Percentiles rank a stretch among this genome's conserved stretches.
These are phyloP conservation scores for Hypoxylon sp. DNA, from an alignment of 2,329 filamentous ascomycete genomes.

Conservation along the genomic window DNA sequence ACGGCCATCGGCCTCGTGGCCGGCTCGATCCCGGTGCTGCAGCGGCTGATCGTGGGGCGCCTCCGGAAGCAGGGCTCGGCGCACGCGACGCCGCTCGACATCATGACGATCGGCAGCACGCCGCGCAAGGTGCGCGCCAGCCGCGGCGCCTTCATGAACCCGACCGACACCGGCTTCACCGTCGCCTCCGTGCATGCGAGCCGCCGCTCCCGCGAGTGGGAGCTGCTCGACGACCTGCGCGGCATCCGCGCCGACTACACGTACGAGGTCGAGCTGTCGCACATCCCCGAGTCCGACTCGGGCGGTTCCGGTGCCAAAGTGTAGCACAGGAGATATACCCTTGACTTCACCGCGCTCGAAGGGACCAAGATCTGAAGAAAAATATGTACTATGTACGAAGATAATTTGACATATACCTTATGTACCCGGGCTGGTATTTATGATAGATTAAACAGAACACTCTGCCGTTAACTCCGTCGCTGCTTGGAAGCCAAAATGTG, in stretches of 20 bases:
- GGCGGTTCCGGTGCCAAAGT: background rate
- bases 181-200: conserved; percentile 20
- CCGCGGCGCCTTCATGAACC: conserved; percentile 17
- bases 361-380: background rate
- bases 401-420: background rate
- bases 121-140: conserved; percentile 2
- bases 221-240: conserved; percentile 15
- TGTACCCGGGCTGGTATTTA: too few relatives aligned
- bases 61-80: background rate
- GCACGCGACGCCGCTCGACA: background rate
- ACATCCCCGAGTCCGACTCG: background rate
- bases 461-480: background rate
- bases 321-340: too few relatives aligned
- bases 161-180: conserved; percentile 25
- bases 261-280: conserved; percentile 25
- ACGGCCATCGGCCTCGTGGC: conserved; percentile 27
- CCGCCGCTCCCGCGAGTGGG: conserved; percentile 22
- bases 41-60: conserved; percentile 13
- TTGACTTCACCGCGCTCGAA: too few relatives aligned
- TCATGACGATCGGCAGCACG: conserved; percentile 24
- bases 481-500: too few relatives aligned
- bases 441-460: background rate
- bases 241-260: conserved; percentile 30
- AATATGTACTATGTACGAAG: background rate
- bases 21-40: conserved; percentile 27